Evolutionary conservation across 257 asterid genomes (phyloP).

Genomic region (Ocimum tenuiflorum): DNA sequence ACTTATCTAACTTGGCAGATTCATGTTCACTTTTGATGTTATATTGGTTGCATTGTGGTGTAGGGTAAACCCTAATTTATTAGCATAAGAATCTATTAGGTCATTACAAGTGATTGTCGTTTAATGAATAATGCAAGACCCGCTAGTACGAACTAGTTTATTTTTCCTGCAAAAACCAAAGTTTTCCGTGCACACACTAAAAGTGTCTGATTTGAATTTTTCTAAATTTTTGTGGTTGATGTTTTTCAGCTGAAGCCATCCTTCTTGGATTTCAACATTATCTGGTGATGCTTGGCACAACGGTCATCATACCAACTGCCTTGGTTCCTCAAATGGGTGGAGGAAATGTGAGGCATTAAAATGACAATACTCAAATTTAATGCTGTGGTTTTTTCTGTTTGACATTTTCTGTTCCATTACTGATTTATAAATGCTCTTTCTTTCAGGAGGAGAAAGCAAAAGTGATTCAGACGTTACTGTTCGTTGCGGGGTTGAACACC

Average conservation of each 20-base stretch:
- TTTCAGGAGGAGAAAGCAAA: slow-evolving; percentile 84
- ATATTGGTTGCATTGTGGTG: not conserved
- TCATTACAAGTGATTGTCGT: not conserved
- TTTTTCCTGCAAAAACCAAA: not conserved
- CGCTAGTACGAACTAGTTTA: not conserved
- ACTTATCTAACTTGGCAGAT: not conserved
- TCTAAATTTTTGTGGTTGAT: slow-evolving; percentile 13
- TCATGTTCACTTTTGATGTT: not conserved
- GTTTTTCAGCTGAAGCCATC: slow-evolving; percentile 79
- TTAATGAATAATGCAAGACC: not conserved
- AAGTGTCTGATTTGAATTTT: not conserved
- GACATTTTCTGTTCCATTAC: not conserved
- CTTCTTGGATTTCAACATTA: slow-evolving; percentile 94
- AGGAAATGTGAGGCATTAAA: slow-evolving; percentile 62
- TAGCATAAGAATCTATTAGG: not conserved
- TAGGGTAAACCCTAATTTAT: not conserved
- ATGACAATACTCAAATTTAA: not conserved
- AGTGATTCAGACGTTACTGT: slow-evolving; percentile 80
- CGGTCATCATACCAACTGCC: slow-evolving; percentile 85
- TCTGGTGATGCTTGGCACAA: slow-evolving; percentile 85
- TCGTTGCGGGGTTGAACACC: slow-evolving; percentile 89
- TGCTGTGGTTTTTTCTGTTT: not conserved
- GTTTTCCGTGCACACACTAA: not conserved
- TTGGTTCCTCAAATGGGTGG: slow-evolving; percentile 99
- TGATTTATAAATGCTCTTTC: not conserved